A percentile compares a stretch with the other conserved stretches of the same genome.
phyloP scores from a whole-genome alignment of 257 asterid species.

The Catharanthus roseus region DNA sequence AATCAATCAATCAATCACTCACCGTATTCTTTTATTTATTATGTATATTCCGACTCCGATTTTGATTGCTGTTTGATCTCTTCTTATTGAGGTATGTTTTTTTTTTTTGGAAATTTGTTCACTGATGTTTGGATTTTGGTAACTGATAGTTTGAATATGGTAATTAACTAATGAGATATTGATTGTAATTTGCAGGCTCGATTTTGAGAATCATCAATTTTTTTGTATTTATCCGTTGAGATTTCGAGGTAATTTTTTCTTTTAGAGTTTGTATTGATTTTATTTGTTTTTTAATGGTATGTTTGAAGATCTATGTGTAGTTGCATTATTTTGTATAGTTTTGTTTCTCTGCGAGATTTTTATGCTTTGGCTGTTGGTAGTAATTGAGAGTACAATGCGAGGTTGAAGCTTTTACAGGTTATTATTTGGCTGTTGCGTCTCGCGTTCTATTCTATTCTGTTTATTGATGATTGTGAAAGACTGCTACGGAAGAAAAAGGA shows the following conservation, averaged over 20 bases:
- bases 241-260: neutral
- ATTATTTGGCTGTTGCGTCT: neutral
- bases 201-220: neutral
- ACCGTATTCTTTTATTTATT: neutral
- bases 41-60: conserved; percentile 7
- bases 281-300: neutral
- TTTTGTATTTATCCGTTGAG: neutral
- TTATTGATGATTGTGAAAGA: neutral
- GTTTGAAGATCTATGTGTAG: conserved; percentile 4
- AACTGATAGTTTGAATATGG: neutral
- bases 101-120: neutral
- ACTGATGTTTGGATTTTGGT: neutral
- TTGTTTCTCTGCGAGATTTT: conserved; percentile 7
- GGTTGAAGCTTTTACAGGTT: neutral
- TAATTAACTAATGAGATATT: neutral
- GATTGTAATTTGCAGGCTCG: conserved; percentile 14
- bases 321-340: neutral
- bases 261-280: too few relatives aligned
- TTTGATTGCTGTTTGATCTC: conserved; percentile 3
- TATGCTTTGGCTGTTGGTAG: too few relatives aligned
- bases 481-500: neutral
- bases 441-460: neutral
- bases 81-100: too few relatives aligned
- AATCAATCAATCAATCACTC: neutral
- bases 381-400: neutral